These are phyloP conservation scores for Corylus avellana DNA, from an alignment of 306 rosid genomes.

Conservation along the genomic window DNA sequence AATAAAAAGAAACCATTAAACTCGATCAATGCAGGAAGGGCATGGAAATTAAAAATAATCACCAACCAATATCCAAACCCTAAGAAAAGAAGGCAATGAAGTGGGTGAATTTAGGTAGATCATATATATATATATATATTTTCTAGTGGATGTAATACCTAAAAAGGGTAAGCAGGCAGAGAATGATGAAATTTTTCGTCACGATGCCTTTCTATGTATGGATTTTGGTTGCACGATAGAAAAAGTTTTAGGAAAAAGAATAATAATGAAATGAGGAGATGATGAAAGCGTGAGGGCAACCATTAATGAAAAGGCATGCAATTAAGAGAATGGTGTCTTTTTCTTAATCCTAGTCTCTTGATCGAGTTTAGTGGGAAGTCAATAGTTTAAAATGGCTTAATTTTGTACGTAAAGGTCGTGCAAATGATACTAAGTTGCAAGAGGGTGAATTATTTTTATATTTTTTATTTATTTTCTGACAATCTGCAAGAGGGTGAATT, in stretches of 20 bases:
- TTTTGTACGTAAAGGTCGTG: slow-evolving; percentile 12
- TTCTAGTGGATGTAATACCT: background rate
- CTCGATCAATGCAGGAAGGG: too few relatives aligned
- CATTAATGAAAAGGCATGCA: background rate
- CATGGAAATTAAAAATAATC: background rate
- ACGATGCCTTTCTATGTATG: background rate
- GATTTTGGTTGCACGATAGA: background rate
- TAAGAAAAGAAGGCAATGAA: background rate
- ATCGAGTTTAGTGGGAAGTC: slow-evolving; percentile 23
- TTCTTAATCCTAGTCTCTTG: slow-evolving; percentile 1
- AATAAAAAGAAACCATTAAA: too few relatives aligned
- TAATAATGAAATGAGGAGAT: slow-evolving; percentile 1
- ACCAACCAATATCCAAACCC: background rate
- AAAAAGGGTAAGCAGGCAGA: background rate
- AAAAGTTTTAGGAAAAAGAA: background rate
- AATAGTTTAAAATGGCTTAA: background rate
- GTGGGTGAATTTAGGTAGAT: slow-evolving; percentile 26
- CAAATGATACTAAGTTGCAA: background rate
- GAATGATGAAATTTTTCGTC: slow-evolving; percentile 13
- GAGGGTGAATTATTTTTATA: too few relatives aligned
- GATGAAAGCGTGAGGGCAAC: slow-evolving; percentile 12
- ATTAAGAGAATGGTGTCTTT: slow-evolving; percentile 5
- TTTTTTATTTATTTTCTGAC: too few relatives aligned
- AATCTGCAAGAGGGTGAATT: background rate
- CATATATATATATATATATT: background rate